Evolutionary conservation across 345 rosid species (phyloP).

Genomic region (Nephelium lappaceum): DNA sequence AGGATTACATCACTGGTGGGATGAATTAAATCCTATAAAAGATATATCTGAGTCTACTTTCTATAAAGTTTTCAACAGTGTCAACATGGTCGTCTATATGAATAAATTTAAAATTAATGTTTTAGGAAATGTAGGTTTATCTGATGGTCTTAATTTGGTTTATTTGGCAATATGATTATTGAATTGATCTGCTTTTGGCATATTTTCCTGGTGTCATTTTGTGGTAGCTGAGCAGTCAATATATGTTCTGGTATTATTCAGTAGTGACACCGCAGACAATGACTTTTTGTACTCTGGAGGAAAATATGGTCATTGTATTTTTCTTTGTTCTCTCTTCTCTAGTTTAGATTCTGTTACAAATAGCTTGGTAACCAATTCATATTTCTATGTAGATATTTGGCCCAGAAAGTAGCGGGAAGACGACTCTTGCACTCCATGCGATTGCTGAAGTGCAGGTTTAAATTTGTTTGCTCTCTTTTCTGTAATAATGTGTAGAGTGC

Average conservation of each 20-base stretch:
- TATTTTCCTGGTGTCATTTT: neutral
- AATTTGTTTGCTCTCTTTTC: slow-evolving; percentile 17
- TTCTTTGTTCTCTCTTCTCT: neutral
- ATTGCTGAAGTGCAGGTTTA: slow-evolving; percentile 96
- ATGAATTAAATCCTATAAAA: too few relatives aligned
- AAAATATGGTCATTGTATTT: neutral
- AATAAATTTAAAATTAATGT: too few relatives aligned
- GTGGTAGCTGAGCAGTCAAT: neutral
- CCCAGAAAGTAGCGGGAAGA: slow-evolving; percentile 97
- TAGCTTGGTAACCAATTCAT: neutral
- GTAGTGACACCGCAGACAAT: neutral
- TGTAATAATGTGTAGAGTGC: slow-evolving; percentile 17
- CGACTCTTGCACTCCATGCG: slow-evolving; percentile 96
- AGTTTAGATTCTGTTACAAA: neutral
- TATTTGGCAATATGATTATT: too few relatives aligned
- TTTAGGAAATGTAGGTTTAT: too few relatives aligned
- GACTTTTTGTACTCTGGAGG: neutral
- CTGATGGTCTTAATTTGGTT: too few relatives aligned
- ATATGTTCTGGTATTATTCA: neutral
- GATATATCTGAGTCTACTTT: too few relatives aligned
- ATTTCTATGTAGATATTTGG: slow-evolving; percentile 72
- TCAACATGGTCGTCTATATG: too few relatives aligned
- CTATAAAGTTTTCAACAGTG: too few relatives aligned
- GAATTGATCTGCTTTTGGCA: neutral
- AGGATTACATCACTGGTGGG: too few relatives aligned